These are phyloP conservation scores for Fraxinus floribunda DNA, from an alignment of 305 asterid species.

Conservation along the genomic window DNA sequence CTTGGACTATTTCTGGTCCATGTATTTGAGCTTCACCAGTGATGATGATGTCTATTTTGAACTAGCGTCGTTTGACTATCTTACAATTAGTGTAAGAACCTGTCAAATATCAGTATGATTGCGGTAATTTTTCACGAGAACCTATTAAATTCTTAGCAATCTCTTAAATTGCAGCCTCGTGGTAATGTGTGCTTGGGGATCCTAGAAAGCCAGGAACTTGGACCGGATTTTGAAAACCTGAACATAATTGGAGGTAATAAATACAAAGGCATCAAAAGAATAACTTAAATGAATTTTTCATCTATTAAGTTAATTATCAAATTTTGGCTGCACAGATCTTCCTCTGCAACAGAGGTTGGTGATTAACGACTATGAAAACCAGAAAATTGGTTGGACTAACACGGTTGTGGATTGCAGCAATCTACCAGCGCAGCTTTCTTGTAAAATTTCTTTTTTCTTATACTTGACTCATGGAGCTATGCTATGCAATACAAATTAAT, in stretches of 20 bases:
- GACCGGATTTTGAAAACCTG: background rate
- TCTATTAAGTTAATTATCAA: background rate
- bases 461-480: background rate
- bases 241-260: constrained; percentile 5
- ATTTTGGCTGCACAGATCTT: background rate
- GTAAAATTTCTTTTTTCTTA: background rate
- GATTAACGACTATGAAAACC: background rate
- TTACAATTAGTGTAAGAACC: background rate
- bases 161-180: background rate
- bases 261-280: background rate
- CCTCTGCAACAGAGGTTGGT: background rate
- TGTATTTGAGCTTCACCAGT: background rate
- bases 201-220: background rate
- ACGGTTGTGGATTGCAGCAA: background rate
- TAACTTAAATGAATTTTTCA: background rate
- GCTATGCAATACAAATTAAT: background rate
- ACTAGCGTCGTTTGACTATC: background rate
- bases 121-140: background rate
- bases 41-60: background rate
- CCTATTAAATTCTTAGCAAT: background rate
- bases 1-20: background rate
- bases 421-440: background rate
- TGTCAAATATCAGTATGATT: background rate
- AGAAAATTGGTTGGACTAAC: background rate
- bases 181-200: constrained; percentile 6